phyloP scores from a whole-genome alignment of 495 filamentous ascomycete genomes.

The Neurospora sp. region DNA sequence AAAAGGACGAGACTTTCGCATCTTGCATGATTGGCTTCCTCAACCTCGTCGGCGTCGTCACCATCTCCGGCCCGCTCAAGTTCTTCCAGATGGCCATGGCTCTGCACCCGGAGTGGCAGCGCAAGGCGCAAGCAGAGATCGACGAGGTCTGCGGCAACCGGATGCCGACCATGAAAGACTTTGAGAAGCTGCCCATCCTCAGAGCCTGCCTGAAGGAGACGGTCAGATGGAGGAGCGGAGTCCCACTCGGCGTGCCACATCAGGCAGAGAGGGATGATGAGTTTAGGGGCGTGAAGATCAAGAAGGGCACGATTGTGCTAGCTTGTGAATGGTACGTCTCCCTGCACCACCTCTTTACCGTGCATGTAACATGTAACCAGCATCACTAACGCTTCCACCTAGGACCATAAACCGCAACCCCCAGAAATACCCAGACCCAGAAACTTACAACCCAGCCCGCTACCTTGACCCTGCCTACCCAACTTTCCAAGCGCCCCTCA shows the following conservation, averaged over 20 bases:
- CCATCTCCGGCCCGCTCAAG: constrained; percentile 35
- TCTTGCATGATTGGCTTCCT: constrained; percentile 40
- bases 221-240: constrained; percentile 48
- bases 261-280: constrained; percentile 41
- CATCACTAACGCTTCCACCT: background rate
- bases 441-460: constrained; percentile 44
- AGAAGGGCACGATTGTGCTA: constrained; percentile 41
- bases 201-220: constrained; percentile 52
- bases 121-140: constrained; percentile 47
- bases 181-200: constrained; percentile 37
- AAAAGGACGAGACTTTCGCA: constrained; percentile 35
- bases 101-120: constrained; percentile 37
- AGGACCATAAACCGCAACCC: constrained; percentile 44
- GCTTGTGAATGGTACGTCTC: constrained; percentile 43
- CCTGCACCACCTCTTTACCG: background rate
- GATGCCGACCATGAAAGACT: constrained; percentile 39
- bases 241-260: constrained; percentile 42
- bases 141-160: constrained; percentile 46
- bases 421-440: constrained; percentile 40
- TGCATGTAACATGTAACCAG: background rate
- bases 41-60: constrained; percentile 38
- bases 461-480: constrained; percentile 44
- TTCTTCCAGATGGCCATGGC: constrained; percentile 43
- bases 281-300: constrained; percentile 40
- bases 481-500: constrained; percentile 44